A percentile compares a stretch with the other conserved stretches of the same genome.
phyloP scores from a whole-genome alignment of 1,284 basidiomycete species.

The Ceratobasidium sp. region DNA sequence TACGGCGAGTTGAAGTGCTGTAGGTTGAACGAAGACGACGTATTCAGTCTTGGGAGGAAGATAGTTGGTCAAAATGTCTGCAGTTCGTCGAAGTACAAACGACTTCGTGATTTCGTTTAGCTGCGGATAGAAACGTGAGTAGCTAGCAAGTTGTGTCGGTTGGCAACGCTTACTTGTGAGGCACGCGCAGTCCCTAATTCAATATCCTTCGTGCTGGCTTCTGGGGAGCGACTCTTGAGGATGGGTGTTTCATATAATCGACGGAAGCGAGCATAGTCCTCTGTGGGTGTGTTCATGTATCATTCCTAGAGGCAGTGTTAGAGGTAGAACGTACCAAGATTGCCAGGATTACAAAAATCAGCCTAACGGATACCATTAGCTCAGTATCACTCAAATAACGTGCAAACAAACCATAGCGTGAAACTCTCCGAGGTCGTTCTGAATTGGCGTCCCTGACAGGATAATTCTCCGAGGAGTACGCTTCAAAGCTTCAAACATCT shows the following conservation, averaged over 20 bases:
- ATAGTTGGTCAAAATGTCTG: conserved; percentile 84
- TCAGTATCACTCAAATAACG: conserved; percentile 12
- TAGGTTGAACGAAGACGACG: conserved; percentile 91
- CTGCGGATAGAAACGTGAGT: conserved; percentile 60
- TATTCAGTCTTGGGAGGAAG: conserved; percentile 97
- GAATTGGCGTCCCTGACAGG: conserved; percentile 96
- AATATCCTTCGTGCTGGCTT: conserved; percentile 77
- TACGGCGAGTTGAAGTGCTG: conserved; percentile 83
- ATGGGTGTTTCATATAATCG: conserved; percentile 92
- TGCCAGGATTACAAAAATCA: conserved; percentile 93
- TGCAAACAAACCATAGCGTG: conserved; percentile 85
- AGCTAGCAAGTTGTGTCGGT: neutral
- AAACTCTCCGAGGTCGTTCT: conserved; percentile 96
- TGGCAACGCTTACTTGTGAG: conserved; percentile 69
- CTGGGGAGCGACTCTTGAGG: conserved; percentile 86
- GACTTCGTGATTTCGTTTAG: conserved; percentile 83
- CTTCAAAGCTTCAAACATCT: conserved; percentile 85
- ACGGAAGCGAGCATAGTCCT: conserved; percentile 80
- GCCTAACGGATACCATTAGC: conserved; percentile 64
- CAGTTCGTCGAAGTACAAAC: conserved; percentile 92
- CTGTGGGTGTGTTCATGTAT: conserved; percentile 56
- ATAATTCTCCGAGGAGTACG: conserved; percentile 82
- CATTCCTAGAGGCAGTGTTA: no score
- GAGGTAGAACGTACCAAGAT: conserved; percentile 72
- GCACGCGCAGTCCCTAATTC: conserved; percentile 82